phyloP scores from a whole-genome alignment of 345 rosid species.

The Bruguiera parviflora region DNA sequence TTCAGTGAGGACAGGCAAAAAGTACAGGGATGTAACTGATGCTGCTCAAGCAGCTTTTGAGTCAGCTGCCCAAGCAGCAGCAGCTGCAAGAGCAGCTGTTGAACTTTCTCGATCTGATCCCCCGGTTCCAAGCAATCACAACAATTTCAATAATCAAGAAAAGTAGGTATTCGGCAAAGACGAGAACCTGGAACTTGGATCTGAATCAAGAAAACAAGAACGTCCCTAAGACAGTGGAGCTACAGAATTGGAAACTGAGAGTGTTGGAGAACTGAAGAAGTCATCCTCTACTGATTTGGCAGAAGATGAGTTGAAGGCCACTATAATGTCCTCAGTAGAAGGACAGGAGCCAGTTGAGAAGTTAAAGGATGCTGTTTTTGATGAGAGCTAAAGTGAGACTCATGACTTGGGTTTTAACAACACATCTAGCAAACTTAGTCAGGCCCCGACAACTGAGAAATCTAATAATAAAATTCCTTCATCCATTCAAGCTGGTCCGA shows the following conservation, averaged over 20 bases:
- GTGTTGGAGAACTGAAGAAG: slow-evolving; percentile 29
- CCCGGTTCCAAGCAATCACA: slow-evolving; percentile 38
- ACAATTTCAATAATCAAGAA: slow-evolving; percentile 16
- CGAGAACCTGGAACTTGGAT: slow-evolving; percentile 6
- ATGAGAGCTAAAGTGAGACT: slow-evolving; percentile 47
- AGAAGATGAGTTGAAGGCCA: slow-evolving; percentile 24
- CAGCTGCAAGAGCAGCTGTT: slow-evolving; percentile 88
- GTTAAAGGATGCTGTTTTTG: slow-evolving; percentile 49
- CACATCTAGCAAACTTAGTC: slow-evolving; percentile 11
- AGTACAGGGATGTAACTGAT: slow-evolving; percentile 80
- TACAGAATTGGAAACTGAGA: slow-evolving; percentile 20
- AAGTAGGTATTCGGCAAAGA: slow-evolving; percentile 8
- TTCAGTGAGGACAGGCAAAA: slow-evolving; percentile 32
- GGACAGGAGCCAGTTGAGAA: slow-evolving; percentile 44
- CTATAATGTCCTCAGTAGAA: slow-evolving; percentile 33
- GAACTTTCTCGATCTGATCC: slow-evolving; percentile 71
- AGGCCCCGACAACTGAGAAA: slow-evolving; percentile 1
- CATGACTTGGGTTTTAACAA: slow-evolving; percentile 11
- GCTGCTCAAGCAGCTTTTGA: slow-evolving; percentile 95
- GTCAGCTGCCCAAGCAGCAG: slow-evolving; percentile 84
- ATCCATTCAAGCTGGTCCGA: slow-evolving; percentile 28
- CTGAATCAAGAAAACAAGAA: slow-evolving; percentile 15
- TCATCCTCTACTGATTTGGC: slow-evolving; percentile 36
- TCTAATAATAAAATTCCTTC: slow-evolving; percentile 21
- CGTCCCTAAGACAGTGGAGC: slow-evolving; percentile 3